Percentiles rank a stretch among this genome's conserved stretches.
Evolutionary conservation across 108 stramenopile genomes (phyloP).

Genomic region (Skeletonema costatum): DNA sequence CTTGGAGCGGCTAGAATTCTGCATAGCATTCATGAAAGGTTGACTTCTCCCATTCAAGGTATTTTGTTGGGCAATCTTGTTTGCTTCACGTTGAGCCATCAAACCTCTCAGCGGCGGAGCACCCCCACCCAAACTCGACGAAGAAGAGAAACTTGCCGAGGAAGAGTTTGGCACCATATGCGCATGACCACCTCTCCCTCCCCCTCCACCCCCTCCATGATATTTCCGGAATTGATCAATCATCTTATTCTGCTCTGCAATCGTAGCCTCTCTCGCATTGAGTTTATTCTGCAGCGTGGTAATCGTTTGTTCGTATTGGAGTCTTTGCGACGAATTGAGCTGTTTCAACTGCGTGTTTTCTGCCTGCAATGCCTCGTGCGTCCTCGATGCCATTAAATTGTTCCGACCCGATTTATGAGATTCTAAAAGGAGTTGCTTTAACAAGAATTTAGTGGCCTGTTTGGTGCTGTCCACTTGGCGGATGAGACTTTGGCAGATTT

Average conservation of each 20-base stretch:
- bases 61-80: conserved; percentile 51
- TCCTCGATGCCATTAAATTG: conserved; percentile 22
- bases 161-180: conserved; percentile 35
- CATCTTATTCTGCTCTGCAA: conserved; percentile 57
- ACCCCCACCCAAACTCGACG: conserved; percentile 9
- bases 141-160: conserved; percentile 1
- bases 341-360: conserved; percentile 68
- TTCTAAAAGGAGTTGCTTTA: conserved; percentile 75
- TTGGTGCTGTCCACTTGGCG: conserved; percentile 55
- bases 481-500: conserved; percentile 44
- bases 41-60: conserved; percentile 43
- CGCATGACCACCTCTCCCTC: conserved; percentile 10
- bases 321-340: conserved; percentile 44
- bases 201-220: conserved; percentile 22
- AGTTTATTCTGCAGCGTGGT: conserved; percentile 62
- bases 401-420: conserved; percentile 40
- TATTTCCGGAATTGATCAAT: conserved; percentile 51
- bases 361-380: conserved; percentile 48
- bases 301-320: conserved; percentile 57
- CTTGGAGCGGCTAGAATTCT: conserved; percentile 34
- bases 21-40: conserved; percentile 40
- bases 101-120: conserved; percentile 60
- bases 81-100: conserved; percentile 63
- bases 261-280: conserved; percentile 43
- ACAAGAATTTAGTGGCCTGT: conserved; percentile 58